Evolutionary conservation across 495 filamentous ascomycete genomes (phyloP).

Genomic region (Podospora didyma): DNA sequence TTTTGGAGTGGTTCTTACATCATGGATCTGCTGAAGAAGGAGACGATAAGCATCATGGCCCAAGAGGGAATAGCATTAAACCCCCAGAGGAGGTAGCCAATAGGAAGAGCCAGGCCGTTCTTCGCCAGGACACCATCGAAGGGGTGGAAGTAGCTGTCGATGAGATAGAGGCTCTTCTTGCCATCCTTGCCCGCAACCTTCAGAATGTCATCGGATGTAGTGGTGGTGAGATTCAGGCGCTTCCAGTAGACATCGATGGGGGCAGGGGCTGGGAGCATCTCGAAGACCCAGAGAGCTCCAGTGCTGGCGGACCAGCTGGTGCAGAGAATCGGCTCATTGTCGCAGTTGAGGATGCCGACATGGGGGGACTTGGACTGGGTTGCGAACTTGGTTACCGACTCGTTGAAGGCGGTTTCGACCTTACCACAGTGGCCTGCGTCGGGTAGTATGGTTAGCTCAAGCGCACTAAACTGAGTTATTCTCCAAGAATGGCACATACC

Average conservation of each 20-base stretch:
- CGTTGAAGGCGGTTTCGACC: conserved; percentile 49
- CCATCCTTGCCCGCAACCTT: conserved; percentile 60
- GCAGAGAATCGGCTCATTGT: conserved; percentile 74
- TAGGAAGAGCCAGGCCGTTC: conserved; percentile 56
- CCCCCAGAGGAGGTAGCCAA: conserved; percentile 73
- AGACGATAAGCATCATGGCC: conserved; percentile 74
- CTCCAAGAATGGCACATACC: conserved; percentile 39
- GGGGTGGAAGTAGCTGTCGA: conserved; percentile 77
- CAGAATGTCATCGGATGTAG: conserved; percentile 58
- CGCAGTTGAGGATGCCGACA: conserved; percentile 74
- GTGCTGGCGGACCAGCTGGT: conserved; percentile 71
- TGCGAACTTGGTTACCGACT: conserved; percentile 66
- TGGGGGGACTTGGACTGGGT: conserved; percentile 62
- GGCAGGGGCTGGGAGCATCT: conserved; percentile 49
- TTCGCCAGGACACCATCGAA: conserved; percentile 69
- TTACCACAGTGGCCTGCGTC: conserved; percentile 40
- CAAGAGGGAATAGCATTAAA: conserved; percentile 56
- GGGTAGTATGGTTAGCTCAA: conserved; percentile 7
- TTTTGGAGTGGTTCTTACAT: conserved; percentile 63
- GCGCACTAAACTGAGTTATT: neutral
- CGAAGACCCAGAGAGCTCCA: conserved; percentile 68
- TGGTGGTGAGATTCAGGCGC: conserved; percentile 61
- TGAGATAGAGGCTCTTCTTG: conserved; percentile 51
- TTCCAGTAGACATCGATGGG: conserved; percentile 61
- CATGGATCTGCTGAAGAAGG: conserved; percentile 72